These are phyloP conservation scores for Colletotrichum paranaense DNA, from an alignment of 2,329 filamentous ascomycete species.

Conservation along the genomic window DNA sequence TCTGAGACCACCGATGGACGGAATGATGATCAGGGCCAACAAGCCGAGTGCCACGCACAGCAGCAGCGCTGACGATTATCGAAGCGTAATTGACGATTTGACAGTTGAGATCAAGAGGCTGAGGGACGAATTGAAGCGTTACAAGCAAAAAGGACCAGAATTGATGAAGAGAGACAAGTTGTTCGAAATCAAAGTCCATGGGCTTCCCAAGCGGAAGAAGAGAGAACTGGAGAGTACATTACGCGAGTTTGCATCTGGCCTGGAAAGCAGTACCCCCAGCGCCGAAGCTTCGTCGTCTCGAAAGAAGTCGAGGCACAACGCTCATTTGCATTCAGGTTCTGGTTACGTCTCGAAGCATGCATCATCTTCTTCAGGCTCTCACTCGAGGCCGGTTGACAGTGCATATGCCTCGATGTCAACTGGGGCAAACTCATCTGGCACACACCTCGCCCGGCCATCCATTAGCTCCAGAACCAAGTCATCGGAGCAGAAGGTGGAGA, in stretches of 20 bases:
- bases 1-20: slow-evolving; percentile 39
- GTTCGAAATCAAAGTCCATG: slow-evolving; percentile 85
- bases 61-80: slow-evolving; percentile 79
- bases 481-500: slow-evolving; percentile 72
- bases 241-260: slow-evolving; percentile 71
- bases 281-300: slow-evolving; percentile 63
- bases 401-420: slow-evolving; percentile 77
- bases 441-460: slow-evolving; percentile 51
- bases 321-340: slow-evolving; percentile 54
- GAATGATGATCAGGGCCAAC: not conserved
- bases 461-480: slow-evolving; percentile 51
- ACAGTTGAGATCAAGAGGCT: slow-evolving; percentile 86
- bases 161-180: slow-evolving; percentile 80
- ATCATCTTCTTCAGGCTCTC: slow-evolving; percentile 63
- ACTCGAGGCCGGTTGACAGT: slow-evolving; percentile 67
- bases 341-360: slow-evolving; percentile 62
- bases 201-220: slow-evolving; percentile 77
- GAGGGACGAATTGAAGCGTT: slow-evolving; percentile 77
- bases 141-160: slow-evolving; percentile 74
- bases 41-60: slow-evolving; percentile 53
- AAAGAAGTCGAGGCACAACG: slow-evolving; percentile 54
- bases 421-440: slow-evolving; percentile 57
- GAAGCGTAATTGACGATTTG: slow-evolving; percentile 88
- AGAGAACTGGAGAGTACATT: slow-evolving; percentile 80
- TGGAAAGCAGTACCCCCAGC: slow-evolving; percentile 43